Percentiles rank a stretch among this genome's conserved stretches.
Conservation (phyloP, 768 basidiomycete species). For the Termitomyces heimii region DNA sequence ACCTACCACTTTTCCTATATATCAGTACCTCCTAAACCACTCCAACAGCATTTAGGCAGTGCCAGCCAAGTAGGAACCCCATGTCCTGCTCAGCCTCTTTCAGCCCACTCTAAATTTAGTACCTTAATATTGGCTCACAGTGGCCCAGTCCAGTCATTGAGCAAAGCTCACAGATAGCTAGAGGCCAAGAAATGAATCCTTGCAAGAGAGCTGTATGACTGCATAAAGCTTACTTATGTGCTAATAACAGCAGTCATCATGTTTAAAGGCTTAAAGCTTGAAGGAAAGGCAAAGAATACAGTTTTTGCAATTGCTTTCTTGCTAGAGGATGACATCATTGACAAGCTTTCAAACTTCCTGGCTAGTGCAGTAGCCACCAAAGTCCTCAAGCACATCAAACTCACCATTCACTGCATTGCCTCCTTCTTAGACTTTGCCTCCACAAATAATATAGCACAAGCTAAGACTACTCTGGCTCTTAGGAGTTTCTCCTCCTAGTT, state of each 20-base stretch:
- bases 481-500: background rate
- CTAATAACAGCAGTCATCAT: background rate
- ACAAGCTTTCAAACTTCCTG: background rate
- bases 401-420: background rate
- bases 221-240: background rate
- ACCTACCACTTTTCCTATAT: too few species aligned
- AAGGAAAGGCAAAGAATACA: background rate
- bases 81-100: background rate
- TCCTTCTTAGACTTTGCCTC: background rate
- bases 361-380: slow-evolving; percentile 29
- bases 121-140: background rate
- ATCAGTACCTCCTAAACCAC: too few species aligned
- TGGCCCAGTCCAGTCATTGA: background rate
- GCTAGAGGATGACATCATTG: background rate
- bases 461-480: background rate
- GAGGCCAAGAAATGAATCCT: background rate
- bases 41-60: too few species aligned
- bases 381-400: slow-evolving; percentile 35
- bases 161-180: background rate
- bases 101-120: background rate
- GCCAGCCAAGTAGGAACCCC: too few species aligned
- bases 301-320: background rate
- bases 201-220: background rate
- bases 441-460: background rate
- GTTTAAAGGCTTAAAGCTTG: too few species aligned